Base-by-base conservation (phyloP, 306 rosid species). In the Cicer chorassanicum region DNA sequence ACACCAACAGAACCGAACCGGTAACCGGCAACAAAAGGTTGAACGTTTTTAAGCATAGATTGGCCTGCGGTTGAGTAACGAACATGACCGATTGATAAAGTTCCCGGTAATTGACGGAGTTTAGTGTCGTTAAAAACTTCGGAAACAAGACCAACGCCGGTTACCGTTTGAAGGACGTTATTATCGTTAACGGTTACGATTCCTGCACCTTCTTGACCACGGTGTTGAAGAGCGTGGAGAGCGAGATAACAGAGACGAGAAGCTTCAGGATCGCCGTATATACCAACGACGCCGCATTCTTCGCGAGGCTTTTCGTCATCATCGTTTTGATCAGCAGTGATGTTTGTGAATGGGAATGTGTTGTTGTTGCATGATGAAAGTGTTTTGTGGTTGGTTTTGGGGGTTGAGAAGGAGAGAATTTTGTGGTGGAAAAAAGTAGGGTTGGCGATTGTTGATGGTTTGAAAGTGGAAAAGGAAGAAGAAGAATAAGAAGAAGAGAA, bases 181-280 rank as follows among this genome's bases (percentile, higher is more conserved):
- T 90, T 51, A 9, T 18, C 5, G 10, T 86, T 15, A 5, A 86
- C 95, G 7, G 97, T 21, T 5, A 94, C 95, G 9, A 94, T 94
- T 0, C 95, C 97, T 0, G 96, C 96, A 1, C 99, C 97, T 79
- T 94, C 99, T 39, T 94, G 99, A 36, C 99, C 99, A 0, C 96
- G 99, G 67, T 94, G 99, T 53, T 94, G 99, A 8, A 92, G 96
- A 3, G 99, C 89, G 48, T 90, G 98, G 40, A 94, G 99, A 45
- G 96, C 99, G 8, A 92, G 70, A 49, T 84, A 94, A 53, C 89
- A 87, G 19, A 92, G 88, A 0, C 88, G 87, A 10, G 97, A 82
- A 15, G 97, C 96, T 4, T 94, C 96, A 0, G 91, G 82, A 76
- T 94, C 97, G 54, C 97, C 96, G 21, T 87, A 87, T 19, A 94